These are phyloP conservation scores for Diaporthe vaccinii DNA, from an alignment of 2,329 filamentous ascomycete genomes.

Conservation along the genomic window DNA sequence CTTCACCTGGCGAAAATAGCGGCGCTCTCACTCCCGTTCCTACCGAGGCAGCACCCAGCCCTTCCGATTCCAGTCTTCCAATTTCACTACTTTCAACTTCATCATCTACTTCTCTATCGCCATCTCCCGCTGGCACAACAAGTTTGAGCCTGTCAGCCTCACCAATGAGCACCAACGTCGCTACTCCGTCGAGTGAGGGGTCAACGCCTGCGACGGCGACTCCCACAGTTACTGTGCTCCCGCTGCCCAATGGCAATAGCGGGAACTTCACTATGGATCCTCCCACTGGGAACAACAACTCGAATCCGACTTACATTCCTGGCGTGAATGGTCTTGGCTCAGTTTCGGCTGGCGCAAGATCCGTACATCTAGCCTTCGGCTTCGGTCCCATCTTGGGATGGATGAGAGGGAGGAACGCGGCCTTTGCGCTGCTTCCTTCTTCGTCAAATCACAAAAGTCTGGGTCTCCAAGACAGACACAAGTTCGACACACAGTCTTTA, in stretches of 20 bases:
- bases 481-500: conserved; percentile 29
- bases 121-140: conserved; percentile 11
- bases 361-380: conserved; percentile 3
- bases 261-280: conserved; percentile 28
- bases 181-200: conserved; percentile 39
- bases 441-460: not conserved
- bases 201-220: conserved; percentile 33
- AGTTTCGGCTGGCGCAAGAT: conserved; percentile 18
- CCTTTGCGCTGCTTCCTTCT: not conserved
- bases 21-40: conserved; percentile 11
- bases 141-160: conserved; percentile 22
- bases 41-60: not conserved
- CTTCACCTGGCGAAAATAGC: conserved; percentile 14
- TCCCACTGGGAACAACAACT: conserved; percentile 17
- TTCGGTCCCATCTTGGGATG: conserved; percentile 27
- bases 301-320: not conserved
- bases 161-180: conserved; percentile 31
- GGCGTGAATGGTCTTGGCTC: conserved; percentile 34
- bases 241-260: conserved; percentile 24
- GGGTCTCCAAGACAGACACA: not conserved
- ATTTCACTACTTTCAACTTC: conserved; percentile 1
- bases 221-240: conserved; percentile 29
- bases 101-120: conserved; percentile 17
- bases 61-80: conserved; percentile 20
- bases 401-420: not conserved